phyloP scores from a whole-genome alignment of 352 stramenopile species.

The Saprolegnia diclina region DNA sequence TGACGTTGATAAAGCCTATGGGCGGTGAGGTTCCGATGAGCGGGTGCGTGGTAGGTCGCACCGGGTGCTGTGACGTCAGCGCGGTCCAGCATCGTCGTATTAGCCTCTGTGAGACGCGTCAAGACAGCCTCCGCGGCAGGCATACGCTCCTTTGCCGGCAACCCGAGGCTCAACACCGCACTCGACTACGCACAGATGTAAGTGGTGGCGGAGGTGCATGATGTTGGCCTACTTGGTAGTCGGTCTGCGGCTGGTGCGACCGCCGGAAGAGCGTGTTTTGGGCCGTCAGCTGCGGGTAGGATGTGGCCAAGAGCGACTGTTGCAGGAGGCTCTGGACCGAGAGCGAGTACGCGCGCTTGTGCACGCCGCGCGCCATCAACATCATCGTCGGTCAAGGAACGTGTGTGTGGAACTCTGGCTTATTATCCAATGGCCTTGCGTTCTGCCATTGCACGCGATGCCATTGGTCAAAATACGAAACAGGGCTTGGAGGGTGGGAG shows the following conservation, averaged over 20 bases:
- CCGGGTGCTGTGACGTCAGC: constrained; percentile 4
- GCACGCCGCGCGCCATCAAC: neutral
- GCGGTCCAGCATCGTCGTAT: neutral
- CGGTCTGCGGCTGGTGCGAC: constrained; percentile 48
- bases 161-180: constrained; percentile 31
- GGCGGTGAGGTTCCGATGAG: neutral
- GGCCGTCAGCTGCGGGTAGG: neutral
- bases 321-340: neutral
- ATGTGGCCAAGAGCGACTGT: neutral
- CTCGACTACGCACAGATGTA: constrained; percentile 44
- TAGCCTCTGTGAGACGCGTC: neutral
- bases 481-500: too few relatives aligned
- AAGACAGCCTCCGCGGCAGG: constrained; percentile 32
- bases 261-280: constrained; percentile 39
- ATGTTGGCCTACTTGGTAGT: constrained; percentile 74
- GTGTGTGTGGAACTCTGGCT: neutral
- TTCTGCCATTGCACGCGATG: neutral
- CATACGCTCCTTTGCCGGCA: constrained; percentile 39
- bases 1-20: constrained; percentile 72
- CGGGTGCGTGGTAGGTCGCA: neutral
- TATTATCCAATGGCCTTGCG: neutral
- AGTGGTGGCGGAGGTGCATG: constrained; percentile 48
- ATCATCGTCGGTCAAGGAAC: neutral
- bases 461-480: neutral
- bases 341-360: neutral